Evolutionary conservation across 257 asterid species (phyloP).

Genomic region (Jaltomata sinuosa): DNA sequence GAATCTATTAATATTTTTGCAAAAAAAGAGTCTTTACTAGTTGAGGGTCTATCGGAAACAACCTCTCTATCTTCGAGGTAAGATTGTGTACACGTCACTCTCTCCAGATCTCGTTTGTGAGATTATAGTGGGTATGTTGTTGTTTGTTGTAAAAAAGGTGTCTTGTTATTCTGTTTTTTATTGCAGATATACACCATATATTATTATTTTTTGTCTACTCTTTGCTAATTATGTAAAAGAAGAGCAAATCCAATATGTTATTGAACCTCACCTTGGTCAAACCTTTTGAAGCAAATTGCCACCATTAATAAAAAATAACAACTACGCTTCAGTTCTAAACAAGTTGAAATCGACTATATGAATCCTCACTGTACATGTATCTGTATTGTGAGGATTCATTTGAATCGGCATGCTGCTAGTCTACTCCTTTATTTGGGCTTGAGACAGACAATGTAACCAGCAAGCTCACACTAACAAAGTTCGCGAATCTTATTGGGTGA

Average conservation of each 20-base stretch:
- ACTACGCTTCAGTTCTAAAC: background rate
- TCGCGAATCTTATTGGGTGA: background rate
- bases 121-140: background rate
- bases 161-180: background rate
- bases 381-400: background rate
- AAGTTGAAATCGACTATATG: background rate
- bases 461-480: background rate
- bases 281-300: background rate
- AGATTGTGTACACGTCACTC: background rate
- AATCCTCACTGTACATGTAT: background rate
- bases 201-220: background rate
- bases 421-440: background rate
- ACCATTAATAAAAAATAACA: background rate
- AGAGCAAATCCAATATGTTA: background rate
- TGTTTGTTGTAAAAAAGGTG: background rate
- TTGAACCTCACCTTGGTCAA: background rate
- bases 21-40: background rate
- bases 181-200: background rate
- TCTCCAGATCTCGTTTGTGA: accelerated
- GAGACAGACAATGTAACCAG: background rate
- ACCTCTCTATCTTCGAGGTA: background rate
- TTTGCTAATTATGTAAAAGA: background rate
- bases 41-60: background rate
- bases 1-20: background rate
- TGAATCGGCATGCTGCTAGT: background rate